Evolutionary conservation across 2,329 filamentous ascomycete genomes (phyloP).

Genomic region (Chaetomium strumarium): DNA sequence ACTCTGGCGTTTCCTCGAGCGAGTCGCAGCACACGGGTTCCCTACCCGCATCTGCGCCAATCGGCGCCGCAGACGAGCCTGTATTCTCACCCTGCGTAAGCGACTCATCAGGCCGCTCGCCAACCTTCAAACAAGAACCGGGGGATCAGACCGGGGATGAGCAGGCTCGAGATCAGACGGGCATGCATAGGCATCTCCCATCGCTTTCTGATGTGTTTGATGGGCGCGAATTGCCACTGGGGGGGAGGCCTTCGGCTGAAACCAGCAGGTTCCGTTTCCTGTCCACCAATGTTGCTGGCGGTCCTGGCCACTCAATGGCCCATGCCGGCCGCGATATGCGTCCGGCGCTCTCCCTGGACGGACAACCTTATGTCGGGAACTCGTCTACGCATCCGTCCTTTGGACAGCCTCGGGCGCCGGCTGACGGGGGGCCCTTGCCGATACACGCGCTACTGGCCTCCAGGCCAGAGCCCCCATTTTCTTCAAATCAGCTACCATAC

Average conservation of each 20-base stretch:
- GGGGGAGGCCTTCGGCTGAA: conserved; percentile 16
- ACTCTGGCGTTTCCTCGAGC: conserved; percentile 41
- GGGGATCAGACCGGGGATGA: conserved; percentile 23
- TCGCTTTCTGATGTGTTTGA: conserved; percentile 45
- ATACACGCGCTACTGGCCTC: conserved; percentile 49
- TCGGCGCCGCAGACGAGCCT: conserved; percentile 38
- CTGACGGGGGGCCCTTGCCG: conserved; percentile 46
- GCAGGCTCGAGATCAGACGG: conserved; percentile 28
- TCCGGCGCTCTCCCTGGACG: conserved; percentile 39
- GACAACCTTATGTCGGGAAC: conserved; percentile 41
- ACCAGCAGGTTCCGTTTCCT: conserved; percentile 19
- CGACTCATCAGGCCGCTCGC: conserved; percentile 28
- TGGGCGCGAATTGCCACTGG: conserved; percentile 25
- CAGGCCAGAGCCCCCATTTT: conserved; percentile 25
- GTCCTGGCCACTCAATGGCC: conserved; percentile 26
- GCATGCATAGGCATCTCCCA: conserved; percentile 36
- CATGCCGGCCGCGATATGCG: conserved; percentile 28
- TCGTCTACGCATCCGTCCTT: conserved; percentile 37
- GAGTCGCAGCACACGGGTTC: conserved; percentile 41
- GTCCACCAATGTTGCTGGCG: conserved; percentile 18
- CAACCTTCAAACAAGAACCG: conserved; percentile 24
- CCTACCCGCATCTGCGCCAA: conserved; percentile 31
- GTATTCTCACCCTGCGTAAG: conserved; percentile 38
- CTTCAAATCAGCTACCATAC: conserved; percentile 11
- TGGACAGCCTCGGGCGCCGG: conserved; percentile 38